Evolutionary conservation across 371 early-diverging fungal genomes (phyloP).

Genomic region (Rhizomucor pusillus): DNA sequence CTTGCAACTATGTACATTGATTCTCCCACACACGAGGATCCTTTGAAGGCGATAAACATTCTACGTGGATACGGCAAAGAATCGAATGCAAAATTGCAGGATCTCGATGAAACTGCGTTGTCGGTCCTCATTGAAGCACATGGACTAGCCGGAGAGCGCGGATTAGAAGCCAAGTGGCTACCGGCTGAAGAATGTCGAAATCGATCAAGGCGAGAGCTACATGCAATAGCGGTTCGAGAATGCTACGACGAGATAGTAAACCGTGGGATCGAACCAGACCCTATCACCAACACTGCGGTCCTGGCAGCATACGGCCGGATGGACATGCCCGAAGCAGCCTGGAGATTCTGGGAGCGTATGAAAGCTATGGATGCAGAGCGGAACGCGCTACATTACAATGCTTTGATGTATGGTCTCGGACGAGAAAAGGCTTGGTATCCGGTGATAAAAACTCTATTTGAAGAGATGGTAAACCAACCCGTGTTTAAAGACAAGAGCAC

Average conservation of each 20-base stretch:
- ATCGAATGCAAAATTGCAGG: not conserved
- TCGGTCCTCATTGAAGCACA: slow-evolving; percentile 33
- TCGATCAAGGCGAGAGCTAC: slow-evolving; percentile 11
- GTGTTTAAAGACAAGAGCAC: not conserved
- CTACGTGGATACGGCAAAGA: slow-evolving; percentile 17
- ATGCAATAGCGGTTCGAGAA: slow-evolving; percentile 7
- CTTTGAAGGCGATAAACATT: slow-evolving; percentile 20
- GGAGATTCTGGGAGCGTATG: slow-evolving; percentile 29
- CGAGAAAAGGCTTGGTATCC: slow-evolving; percentile 26
- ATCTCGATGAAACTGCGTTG: slow-evolving; percentile 24
- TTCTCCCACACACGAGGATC: slow-evolving; percentile 18
- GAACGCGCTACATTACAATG: slow-evolving; percentile 23
- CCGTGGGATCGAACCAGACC: slow-evolving; percentile 18
- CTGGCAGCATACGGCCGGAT: slow-evolving; percentile 23
- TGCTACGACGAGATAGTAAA: slow-evolving; percentile 10
- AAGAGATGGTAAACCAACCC: slow-evolving; percentile 17
- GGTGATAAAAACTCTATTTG: slow-evolving; percentile 22
- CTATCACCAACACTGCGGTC: slow-evolving; percentile 20
- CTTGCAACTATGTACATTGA: slow-evolving; percentile 32
- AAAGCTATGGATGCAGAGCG: not conserved
- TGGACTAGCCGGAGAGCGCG: slow-evolving; percentile 24
- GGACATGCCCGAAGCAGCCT: slow-evolving; percentile 27
- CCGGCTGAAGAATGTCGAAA: not conserved
- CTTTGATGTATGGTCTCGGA: slow-evolving; percentile 22
- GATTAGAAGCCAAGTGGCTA: slow-evolving; percentile 2